These are phyloP conservation scores for Ophiostoma sp. DNA, from an alignment of 2,329 filamentous ascomycete species.

Conservation along the genomic window DNA sequence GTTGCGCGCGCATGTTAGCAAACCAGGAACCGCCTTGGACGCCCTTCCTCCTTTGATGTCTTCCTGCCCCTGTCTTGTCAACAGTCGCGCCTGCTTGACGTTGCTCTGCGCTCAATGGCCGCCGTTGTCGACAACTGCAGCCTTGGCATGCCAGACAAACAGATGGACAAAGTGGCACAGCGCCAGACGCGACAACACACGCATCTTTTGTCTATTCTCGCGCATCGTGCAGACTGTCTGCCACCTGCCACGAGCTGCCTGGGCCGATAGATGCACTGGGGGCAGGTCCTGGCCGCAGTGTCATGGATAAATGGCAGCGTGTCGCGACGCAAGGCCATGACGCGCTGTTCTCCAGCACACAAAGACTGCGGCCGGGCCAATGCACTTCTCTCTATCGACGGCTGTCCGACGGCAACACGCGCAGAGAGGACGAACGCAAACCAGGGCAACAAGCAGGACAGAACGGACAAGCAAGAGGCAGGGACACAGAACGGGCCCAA, in stretches of 20 bases:
- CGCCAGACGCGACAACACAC: slow-evolving; percentile 18
- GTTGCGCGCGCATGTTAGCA: slow-evolving; percentile 13
- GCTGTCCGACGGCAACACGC: not conserved
- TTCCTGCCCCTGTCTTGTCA: not conserved
- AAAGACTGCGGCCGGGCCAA: not conserved
- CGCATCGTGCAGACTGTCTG: not conserved
- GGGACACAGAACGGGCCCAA: not conserved
- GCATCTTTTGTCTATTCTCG: not conserved
- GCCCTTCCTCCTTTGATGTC: not conserved
- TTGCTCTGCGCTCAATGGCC: not conserved
- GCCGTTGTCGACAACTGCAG: slow-evolving; percentile 13
- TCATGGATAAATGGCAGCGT: not conserved
- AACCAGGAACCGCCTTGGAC: not conserved
- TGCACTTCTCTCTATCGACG: slow-evolving; percentile 20
- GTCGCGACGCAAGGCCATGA: not conserved
- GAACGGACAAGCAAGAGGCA: not conserved
- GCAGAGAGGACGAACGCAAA: not conserved
- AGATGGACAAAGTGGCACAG: slow-evolving; percentile 16
- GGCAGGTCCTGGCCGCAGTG: not conserved
- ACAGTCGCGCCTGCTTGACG: slow-evolving; percentile 3
- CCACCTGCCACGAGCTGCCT: not conserved
- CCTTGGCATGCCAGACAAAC: slow-evolving; percentile 13
- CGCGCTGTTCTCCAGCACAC: not conserved
- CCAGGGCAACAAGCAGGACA: not conserved
- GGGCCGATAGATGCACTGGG: not conserved